These are phyloP conservation scores for Candida hispaniensis DNA, from an alignment of 805 yeast species.

Conservation along the genomic window DNA sequence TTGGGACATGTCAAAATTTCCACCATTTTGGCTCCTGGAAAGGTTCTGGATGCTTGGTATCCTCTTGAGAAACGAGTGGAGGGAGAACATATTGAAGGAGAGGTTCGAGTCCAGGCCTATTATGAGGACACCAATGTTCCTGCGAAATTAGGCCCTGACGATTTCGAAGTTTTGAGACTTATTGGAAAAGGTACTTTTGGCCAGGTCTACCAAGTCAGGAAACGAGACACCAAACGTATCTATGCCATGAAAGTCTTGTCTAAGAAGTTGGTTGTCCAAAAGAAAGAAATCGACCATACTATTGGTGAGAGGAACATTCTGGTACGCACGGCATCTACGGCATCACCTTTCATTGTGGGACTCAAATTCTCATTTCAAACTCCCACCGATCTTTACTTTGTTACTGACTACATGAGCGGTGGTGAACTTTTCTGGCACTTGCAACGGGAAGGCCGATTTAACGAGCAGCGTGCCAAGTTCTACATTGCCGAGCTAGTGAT, in stretches of 20 bases:
- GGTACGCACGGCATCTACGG: slow-evolving; percentile 82
- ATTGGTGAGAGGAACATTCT: slow-evolving; percentile 93
- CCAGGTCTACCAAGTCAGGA: slow-evolving; percentile 91
- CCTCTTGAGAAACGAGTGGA: slow-evolving; percentile 58
- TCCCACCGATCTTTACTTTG: slow-evolving; percentile 80
- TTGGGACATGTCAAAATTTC: slow-evolving; percentile 71
- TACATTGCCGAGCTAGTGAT: slow-evolving; percentile 92
- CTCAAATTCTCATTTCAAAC: slow-evolving; percentile 95
- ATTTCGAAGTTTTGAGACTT: slow-evolving; percentile 81
- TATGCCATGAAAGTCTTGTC: slow-evolving; percentile 97
- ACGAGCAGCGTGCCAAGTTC: slow-evolving; percentile 90
- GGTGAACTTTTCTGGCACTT: slow-evolving; percentile 96
- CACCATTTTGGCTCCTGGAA: slow-evolving; percentile 39
- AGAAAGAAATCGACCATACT: slow-evolving; percentile 96
- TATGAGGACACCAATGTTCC: slow-evolving; percentile 38
- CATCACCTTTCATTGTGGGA: slow-evolving; percentile 90
- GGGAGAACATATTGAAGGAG: slow-evolving; percentile 70
- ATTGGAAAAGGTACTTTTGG: slow-evolving; percentile 97
- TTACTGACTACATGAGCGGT: slow-evolving; percentile 96
- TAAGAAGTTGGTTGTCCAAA: slow-evolving; percentile 88
- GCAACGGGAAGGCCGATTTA: slow-evolving; percentile 90
- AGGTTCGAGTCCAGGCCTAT: slow-evolving; percentile 62
- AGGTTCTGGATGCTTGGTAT: slow-evolving; percentile 54
- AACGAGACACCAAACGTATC: slow-evolving; percentile 77
- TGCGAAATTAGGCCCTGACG: slow-evolving; percentile 63